Conservation (phyloP, 148 eudicot species). For the Rhododendron vialii region DNA sequence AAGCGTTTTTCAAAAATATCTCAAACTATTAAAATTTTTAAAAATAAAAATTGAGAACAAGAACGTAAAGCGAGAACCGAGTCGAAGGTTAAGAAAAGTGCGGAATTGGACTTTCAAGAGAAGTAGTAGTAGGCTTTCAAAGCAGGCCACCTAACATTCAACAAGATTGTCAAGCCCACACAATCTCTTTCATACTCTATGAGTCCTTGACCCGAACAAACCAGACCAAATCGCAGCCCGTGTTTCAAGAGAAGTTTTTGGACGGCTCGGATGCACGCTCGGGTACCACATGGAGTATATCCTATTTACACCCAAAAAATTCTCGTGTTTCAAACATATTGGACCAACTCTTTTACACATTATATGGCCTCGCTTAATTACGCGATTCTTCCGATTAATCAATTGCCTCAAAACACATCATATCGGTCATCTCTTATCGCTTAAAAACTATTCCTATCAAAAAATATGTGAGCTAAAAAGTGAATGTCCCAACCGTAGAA, state of each 20-base stretch:
- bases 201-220: not conserved
- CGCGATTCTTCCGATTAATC: not conserved
- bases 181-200: not conserved
- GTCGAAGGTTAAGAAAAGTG: too few species aligned
- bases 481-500: not conserved
- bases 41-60: too few species aligned
- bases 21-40: too few species aligned
- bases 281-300: too few species aligned
- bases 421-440: not conserved
- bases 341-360: not conserved
- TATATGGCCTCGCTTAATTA: not conserved
- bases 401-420: not conserved
- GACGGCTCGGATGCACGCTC: too few species aligned
- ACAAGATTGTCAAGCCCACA: not conserved
- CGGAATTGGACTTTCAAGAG: not conserved
- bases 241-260: not conserved
- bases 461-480: not conserved
- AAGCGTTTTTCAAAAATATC: too few species aligned
- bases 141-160: not conserved
- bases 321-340: too few species aligned
- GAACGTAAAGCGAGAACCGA: too few species aligned
- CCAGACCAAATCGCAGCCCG: not conserved
- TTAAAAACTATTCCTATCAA: not conserved
- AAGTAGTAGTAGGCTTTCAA: not conserved
- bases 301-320: too few species aligned